Evolutionary conservation across 2,329 filamentous ascomycete species (phyloP).

Genomic region (Xylaria sp.): DNA sequence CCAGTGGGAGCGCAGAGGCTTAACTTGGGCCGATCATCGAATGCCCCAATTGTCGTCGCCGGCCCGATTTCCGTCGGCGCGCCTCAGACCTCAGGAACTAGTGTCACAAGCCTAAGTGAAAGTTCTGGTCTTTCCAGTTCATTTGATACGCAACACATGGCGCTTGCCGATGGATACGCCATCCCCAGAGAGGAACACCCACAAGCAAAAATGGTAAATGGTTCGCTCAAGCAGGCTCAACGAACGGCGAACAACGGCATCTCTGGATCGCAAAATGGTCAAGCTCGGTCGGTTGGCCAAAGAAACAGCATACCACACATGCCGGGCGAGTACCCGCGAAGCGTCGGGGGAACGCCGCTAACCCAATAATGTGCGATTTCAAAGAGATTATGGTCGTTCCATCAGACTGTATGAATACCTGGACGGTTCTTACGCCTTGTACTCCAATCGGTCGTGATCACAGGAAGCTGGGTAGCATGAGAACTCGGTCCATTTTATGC

Average conservation of each 20-base stretch:
- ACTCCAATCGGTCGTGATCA: not conserved
- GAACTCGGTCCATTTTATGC: not conserved
- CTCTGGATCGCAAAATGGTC: constrained; percentile 29
- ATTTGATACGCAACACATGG: constrained; percentile 9
- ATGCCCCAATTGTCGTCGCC: constrained; percentile 30
- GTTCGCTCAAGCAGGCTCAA: constrained; percentile 27
- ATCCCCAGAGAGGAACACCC: not conserved
- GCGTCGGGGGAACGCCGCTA: constrained; percentile 16
- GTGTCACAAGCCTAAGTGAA: constrained; percentile 26
- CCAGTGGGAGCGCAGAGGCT: constrained; percentile 40
- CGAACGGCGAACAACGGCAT: constrained; percentile 13
- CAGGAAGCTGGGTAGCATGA: not conserved
- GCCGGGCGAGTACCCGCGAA: constrained; percentile 40
- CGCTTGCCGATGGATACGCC: not conserved
- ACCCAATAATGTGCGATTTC: not conserved
- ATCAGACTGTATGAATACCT: not conserved
- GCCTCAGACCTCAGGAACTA: constrained; percentile 28
- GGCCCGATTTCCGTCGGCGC: constrained; percentile 25
- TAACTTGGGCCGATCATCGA: constrained; percentile 25
- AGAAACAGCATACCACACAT: constrained; percentile 39
- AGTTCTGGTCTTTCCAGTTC: constrained; percentile 32
- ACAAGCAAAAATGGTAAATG: constrained; percentile 23
- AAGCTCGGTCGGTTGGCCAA: constrained; percentile 16
- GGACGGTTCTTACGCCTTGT: not conserved
- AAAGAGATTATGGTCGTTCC: not conserved